Conservation (phyloP, 805 yeast genomes). For the Kluyveromyces starmeri region DNA sequence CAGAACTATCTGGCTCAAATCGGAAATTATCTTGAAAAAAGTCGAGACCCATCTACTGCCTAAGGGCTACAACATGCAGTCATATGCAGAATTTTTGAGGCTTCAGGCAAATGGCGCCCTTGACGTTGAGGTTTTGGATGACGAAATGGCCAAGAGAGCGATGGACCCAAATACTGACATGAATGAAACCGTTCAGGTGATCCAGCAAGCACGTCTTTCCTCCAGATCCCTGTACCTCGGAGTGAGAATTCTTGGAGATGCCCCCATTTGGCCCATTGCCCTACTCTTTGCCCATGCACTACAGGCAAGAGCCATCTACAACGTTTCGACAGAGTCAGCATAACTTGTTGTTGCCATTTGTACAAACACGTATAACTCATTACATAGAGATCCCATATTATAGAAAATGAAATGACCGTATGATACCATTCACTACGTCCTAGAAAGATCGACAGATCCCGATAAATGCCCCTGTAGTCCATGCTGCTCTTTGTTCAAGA, state of each 20-base stretch:
- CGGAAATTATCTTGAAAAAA: conserved; percentile 49
- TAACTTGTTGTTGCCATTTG: too few relatives aligned
- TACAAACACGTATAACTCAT: too few relatives aligned
- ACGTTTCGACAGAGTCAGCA: too few relatives aligned
- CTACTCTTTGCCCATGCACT: conserved; percentile 72
- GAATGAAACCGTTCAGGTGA: conserved; percentile 39
- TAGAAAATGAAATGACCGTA: too few relatives aligned
- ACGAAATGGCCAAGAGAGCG: conserved; percentile 40
- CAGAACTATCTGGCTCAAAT: conserved; percentile 54
- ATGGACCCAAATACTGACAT: conserved; percentile 37
- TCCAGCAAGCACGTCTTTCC: conserved; percentile 42
- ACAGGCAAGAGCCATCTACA: conserved; percentile 49
- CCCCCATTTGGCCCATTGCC: conserved; percentile 82
- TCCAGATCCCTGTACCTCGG: conserved; percentile 58
- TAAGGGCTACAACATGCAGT: conserved; percentile 39
- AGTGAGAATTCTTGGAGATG: conserved; percentile 69
- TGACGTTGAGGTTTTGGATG: conserved; percentile 38
- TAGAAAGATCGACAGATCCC: too few relatives aligned
- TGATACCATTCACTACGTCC: too few relatives aligned
- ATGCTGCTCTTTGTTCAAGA: too few relatives aligned
- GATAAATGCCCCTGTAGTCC: too few relatives aligned
- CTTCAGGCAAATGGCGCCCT: conserved; percentile 52
- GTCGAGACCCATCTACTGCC: conserved; percentile 52
- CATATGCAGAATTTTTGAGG: conserved; percentile 51
- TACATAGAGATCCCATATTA: too few relatives aligned